Base-by-base conservation (phyloP, 2,329 filamentous ascomycete species). In the Pseudonectria foliicola region DNA sequence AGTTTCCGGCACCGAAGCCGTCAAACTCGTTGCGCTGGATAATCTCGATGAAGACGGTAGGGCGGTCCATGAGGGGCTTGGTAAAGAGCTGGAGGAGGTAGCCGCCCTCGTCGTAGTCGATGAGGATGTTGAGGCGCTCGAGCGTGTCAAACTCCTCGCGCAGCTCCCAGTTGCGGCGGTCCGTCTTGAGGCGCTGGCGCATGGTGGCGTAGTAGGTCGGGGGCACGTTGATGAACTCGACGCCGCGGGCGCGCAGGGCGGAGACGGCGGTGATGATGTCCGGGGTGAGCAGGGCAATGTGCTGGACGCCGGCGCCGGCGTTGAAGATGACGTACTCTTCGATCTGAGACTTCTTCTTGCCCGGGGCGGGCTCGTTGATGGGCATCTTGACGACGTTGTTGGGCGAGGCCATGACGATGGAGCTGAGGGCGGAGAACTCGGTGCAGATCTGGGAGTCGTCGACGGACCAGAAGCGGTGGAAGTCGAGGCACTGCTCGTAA, bases 391-490 rank as follows among this genome's bases (percentile, higher is more conserved):
- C 87, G 4, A 83, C 61, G 38, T 90, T 83, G 66, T 89, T 86
- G 40, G 80, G 78, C 4, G 81, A 86, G 27, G 84, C 77, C 88
- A 95, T 95, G 56, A 95, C 90, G 53, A 95, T 80, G 54, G 78
- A 85, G 64, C 82, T 87, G 31, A 95, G 72, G 8, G 90, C 88
- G 1, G 82, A 88, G 73, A 86, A 95, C 57, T 94, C 88, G 47
- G 85, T 95, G 73, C 80, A 86, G 64, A 95, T 93, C 58, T 93
- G 79, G 49, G 78, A 83, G 70, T 95, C 90, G 61, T 95, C 90
- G 39, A 95, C 89, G 35, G 81, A 87, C 90, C 90, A 95, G 80
- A 95, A 95, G 48, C 89, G 85, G 68, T 95, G 88, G 75, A 95
- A 95, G 35, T 82, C 83, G 18, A 95, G 82, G 43, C 82, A 85